Evolutionary conservation across 352 stramenopile species (phyloP), one percentile per base, ranked within the genome.

Genomic region (Globisporangium cylindrosporum): DNA sequence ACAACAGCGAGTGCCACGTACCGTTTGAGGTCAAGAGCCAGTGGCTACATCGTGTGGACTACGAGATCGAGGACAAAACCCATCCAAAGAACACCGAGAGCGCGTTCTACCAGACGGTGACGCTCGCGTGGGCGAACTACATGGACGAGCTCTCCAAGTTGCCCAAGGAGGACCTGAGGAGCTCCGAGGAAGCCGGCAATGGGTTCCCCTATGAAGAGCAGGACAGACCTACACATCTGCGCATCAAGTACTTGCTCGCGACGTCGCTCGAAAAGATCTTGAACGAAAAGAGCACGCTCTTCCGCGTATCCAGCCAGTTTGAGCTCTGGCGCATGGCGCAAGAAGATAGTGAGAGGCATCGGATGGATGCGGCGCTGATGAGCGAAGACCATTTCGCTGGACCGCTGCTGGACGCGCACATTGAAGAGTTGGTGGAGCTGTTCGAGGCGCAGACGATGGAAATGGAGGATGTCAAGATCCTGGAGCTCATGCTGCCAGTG

Each of bases 251-350:
- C 49, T 43, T 92, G 53, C 72, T 92, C 7, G 80, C 88, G 57
- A 89, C 84, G 1, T 82, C 84, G 32, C 68, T 90, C 18, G 78
- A 87, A 32, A 71, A 62, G 0, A 81, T 90, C 18, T 56, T 90
- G 34, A 82, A 69, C 49, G 80, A 89, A 49, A 71, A 59, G 4
- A 67, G 76, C 32, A 88, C 84, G 9, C 71, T 88, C 67, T 91
- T 92, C 34, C 73, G 79, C 10, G 66, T 64, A 5, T 64, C 79
- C 1, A 51, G 84, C 51, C 77, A 88, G 57, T 92, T 76, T 56
- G 82, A 92, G 56, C 48, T 78, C 24, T 92, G 84, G 82, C 69
- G 80, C 18, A 92, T 92, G 84, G 79, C 88, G 58, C 82, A 89
- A 71, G 82, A 92, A 62, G 84, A 92, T 66, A 72, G 74, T 4